These are phyloP conservation scores for Metschnikowia koreensis DNA, from an alignment of 805 yeast species.

Conservation along the genomic window DNA sequence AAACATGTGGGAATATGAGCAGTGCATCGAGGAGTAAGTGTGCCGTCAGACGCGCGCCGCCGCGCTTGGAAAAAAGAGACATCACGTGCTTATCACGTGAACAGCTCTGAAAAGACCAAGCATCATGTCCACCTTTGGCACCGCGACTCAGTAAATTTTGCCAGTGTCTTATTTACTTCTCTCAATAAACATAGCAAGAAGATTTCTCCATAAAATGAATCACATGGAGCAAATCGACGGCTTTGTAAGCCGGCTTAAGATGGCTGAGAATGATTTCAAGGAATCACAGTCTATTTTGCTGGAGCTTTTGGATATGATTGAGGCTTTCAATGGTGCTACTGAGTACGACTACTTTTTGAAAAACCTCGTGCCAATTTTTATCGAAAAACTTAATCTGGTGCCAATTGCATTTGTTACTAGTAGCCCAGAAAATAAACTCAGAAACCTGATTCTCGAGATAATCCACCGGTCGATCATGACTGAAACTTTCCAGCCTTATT, in stretches of 20 bases:
- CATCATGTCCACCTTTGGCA: slow-evolving; percentile 7
- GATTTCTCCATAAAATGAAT: slow-evolving; percentile 30
- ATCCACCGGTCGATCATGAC: slow-evolving; percentile 79
- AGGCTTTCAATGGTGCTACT: slow-evolving; percentile 73
- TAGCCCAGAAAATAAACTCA: slow-evolving; percentile 72
- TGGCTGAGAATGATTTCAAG: slow-evolving; percentile 51
- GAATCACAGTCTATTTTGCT: slow-evolving; percentile 67
- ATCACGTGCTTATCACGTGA: slow-evolving; percentile 31
- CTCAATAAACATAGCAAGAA: not conserved
- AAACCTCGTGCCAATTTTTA: slow-evolving; percentile 66
- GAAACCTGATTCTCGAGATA: slow-evolving; percentile 75
- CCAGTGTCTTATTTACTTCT: slow-evolving; percentile 1
- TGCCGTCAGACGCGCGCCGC: no score
- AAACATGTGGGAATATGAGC: no score
- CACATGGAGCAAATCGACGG: slow-evolving; percentile 60
- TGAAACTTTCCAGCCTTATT: slow-evolving; percentile 73
- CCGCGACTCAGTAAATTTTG: slow-evolving; percentile 10
- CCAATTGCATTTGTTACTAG: slow-evolving; percentile 69
- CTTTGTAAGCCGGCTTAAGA: slow-evolving; percentile 63
- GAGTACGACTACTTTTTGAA: slow-evolving; percentile 79
- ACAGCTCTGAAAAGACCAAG: not conserved
- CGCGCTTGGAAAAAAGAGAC: no score
- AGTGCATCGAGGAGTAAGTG: not conserved
- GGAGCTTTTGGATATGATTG: slow-evolving; percentile 84
- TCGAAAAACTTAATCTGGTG: slow-evolving; percentile 58